These are phyloP conservation scores for Aspergillus sp. DNA, from an alignment of 2,329 filamentous ascomycete species.

Conservation along the genomic window DNA sequence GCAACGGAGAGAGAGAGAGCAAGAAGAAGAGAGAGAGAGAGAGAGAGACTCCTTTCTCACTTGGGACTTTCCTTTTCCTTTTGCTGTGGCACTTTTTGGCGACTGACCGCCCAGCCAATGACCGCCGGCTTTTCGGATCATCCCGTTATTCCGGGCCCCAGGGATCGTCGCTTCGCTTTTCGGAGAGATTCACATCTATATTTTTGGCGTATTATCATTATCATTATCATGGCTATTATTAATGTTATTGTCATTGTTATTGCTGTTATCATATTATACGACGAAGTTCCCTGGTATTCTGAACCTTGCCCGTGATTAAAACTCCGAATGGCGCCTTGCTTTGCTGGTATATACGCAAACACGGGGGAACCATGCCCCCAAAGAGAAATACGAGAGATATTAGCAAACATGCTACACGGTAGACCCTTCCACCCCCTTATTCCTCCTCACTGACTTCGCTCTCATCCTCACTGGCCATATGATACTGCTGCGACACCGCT, in stretches of 20 bases:
- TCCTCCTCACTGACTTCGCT: conserved; percentile 70
- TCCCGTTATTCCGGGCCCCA: conserved; percentile 20
- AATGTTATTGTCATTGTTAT: background rate
- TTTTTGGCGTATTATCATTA: background rate
- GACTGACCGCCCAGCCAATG: conserved; percentile 1
- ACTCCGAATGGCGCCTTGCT: conserved; percentile 20
- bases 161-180: background rate
- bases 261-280: background rate
- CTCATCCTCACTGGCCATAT: conserved; percentile 53
- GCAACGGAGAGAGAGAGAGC: background rate
- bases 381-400: no score
- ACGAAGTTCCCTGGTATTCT: background rate
- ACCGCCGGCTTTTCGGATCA: conserved; percentile 17
- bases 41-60: background rate
- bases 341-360: conserved; percentile 18
- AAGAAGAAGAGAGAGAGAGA: background rate
- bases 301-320: conserved; percentile 9
- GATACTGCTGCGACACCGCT: conserved; percentile 32
- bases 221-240: no score
- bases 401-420: no score
- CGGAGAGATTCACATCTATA: background rate
- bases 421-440: conserved; percentile 35
- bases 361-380: background rate
- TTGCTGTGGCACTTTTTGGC: conserved; percentile 2
- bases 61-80: background rate